Evolutionary conservation across 2,329 filamentous ascomycete genomes (phyloP), one percentile per base, ranked within the genome.

Genomic region (Aspergillus luchuensis): DNA sequence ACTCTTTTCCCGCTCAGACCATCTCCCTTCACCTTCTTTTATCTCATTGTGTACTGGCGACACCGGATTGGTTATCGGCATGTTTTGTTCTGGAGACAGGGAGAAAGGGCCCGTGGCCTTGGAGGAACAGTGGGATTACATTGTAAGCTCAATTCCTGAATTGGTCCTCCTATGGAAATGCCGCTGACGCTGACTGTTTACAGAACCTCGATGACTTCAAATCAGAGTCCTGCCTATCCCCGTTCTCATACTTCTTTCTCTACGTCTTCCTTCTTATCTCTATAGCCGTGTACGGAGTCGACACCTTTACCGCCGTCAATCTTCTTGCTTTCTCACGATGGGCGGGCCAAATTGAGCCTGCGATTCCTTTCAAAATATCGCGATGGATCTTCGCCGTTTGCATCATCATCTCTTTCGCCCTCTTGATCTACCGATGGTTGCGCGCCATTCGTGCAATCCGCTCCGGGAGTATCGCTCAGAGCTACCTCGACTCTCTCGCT

Each of bases 311-410:
- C 4, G 93, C 93, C 63, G 85, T 97, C 78, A 96, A 97, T 65
- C 83, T 99, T 43, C 85, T 99, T 54, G 90, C 85, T 58, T 97
- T 97, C 79, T 87, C 96, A 79, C 87, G 87, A 62, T 98, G 93
- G 93, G 91, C 91, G 1, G 91, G 90, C 56, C 84, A 91, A 67
- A 90, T 98, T 68, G 80, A 91, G 68, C 92, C 92, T 1, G 84
- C 86, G 43, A 89, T 98, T 66, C 85, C 88, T 3, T 87, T 96
- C 71, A 80, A 86, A 52, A 85, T 94, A 57, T 90, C 92, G 11
- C 96, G 95, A 79, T 97, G 93, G 92, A 93, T 99, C 74, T 99
- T 98, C 74, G 90, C 91, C 28, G 86, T 87, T 58, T 97, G 93
- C 75, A 98, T 99, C 72, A 89, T 98, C 65, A 82, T 95, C 38